A percentile compares a stretch with the other conserved stretches of the same genome.
Evolutionary conservation across 805 yeast species (phyloP).

Genomic region (Metschnikowia similis): DNA sequence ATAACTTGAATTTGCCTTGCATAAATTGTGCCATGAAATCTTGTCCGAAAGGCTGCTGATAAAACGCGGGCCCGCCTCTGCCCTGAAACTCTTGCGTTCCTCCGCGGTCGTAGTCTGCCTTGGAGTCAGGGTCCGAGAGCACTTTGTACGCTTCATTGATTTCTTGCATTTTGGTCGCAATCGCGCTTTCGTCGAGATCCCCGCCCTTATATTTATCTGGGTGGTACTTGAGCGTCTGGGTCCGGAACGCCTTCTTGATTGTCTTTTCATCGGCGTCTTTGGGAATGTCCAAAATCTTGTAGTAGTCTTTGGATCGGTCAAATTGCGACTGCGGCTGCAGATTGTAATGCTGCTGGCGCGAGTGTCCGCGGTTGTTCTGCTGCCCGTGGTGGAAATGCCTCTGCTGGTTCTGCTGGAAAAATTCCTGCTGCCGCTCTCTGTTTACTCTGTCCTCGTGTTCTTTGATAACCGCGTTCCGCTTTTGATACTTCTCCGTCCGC

Average conservation of each 20-base stretch:
- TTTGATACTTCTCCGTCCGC: conserved; percentile 36
- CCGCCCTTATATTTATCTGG: conserved; percentile 84
- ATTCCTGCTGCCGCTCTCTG: conserved; percentile 22
- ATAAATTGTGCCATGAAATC: conserved; percentile 18
- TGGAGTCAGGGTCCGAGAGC: conserved; percentile 60
- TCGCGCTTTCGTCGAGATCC: conserved; percentile 60
- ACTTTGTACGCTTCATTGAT: conserved; percentile 92
- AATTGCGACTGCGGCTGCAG: conserved; percentile 29
- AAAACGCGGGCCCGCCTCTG: conserved; percentile 6
- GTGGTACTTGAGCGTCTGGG: conserved; percentile 74
- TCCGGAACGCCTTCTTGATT: conserved; percentile 76
- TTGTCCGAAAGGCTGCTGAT: conserved; percentile 4
- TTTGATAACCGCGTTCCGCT: conserved; percentile 30
- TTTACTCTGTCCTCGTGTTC: conserved; percentile 20
- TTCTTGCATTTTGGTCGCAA: conserved; percentile 82
- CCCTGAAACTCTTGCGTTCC: conserved; percentile 9
- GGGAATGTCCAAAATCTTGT: conserved; percentile 68
- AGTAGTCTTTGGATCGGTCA: conserved; percentile 61
- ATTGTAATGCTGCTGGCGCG: conserved; percentile 45
- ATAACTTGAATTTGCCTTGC: neutral
- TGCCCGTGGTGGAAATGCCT: conserved; percentile 26
- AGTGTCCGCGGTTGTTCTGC: conserved; percentile 21
- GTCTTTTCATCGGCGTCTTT: conserved; percentile 65
- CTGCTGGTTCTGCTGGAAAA: conserved; percentile 29
- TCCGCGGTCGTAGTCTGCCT: conserved; percentile 63